Evolutionary conservation across 1,139 yeast genomes (phyloP), one percentile per base, ranked within the genome.

Genomic region (Blastobotrys ciferrii): DNA sequence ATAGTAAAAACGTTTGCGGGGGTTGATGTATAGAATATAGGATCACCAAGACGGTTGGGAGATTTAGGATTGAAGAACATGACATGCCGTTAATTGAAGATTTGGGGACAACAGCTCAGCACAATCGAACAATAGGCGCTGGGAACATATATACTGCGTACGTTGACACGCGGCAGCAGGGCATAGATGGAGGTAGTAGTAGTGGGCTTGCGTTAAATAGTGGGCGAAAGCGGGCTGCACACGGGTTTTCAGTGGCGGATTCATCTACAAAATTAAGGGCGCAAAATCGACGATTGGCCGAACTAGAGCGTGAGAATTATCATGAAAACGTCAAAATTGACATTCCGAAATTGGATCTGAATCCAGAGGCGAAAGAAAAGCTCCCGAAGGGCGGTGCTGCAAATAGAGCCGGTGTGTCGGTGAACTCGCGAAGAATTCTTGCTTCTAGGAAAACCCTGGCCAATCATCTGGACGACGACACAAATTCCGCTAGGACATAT

Each of bases 391-490:
- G 40, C 4, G 40, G 40, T 14, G 42, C 46, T 2, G 54, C 47
- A 32, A 49, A 42, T 31, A 51, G 56, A 17, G 54, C 56, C 4
- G 70, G 69, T 6, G 51, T 57, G 39, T 64, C 68, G 0, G 63
- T 59, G 31, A 65, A 62, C 42, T 56, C 69, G 5, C 56, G 72
- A 7, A 63, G 71, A 42, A 66, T 72, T 12, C 58, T 72, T 23
- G 68, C 65, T 9, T 69, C 75, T 1, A 64, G 65, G 38, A 72
- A 72, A 53, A 64, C 72, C 1, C 55, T 73, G 18, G 59, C 62
- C 4, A 72, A 72, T 47, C 67, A 69, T 47, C 59, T 70, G 35
- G 77, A 72, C 49, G 77, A 73, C 49, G 75, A 72, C 47, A 67
- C 66, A 1, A 50, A 53, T 7, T 62, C 67, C 6, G 62, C 69